phyloP scores from a whole-genome alignment of 768 basidiomycete genomes.

The Trametes meyenii region DNA sequence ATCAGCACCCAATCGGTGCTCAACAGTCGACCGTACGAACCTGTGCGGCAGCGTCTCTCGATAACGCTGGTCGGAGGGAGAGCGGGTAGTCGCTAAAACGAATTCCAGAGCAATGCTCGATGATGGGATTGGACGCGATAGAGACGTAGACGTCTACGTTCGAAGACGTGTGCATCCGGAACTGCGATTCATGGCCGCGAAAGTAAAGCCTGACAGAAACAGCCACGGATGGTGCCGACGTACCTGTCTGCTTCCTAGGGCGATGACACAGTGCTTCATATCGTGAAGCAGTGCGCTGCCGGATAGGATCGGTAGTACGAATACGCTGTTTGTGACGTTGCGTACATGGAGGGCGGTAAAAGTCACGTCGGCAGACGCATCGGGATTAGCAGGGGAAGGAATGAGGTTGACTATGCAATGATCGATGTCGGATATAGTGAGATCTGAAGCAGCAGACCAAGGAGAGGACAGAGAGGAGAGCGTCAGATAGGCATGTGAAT shows the following conservation, averaged over 20 bases:
- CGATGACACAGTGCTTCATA: conserved; percentile 62
- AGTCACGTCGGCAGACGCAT: background rate
- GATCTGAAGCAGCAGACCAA: conserved; percentile 45
- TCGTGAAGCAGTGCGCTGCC: conserved; percentile 79
- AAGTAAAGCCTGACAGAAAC: background rate
- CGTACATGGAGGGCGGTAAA: conserved; percentile 67
- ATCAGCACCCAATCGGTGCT: background rate
- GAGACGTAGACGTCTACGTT: conserved; percentile 67
- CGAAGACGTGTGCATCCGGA: conserved; percentile 82
- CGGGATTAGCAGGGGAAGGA: conserved; percentile 24
- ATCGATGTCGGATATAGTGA: conserved; percentile 68
- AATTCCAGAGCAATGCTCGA: conserved; percentile 70
- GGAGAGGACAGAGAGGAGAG: conserved; percentile 40
- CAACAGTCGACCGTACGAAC: conserved; percentile 3
- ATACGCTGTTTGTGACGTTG: conserved; percentile 58
- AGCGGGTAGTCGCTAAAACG: conserved; percentile 67
- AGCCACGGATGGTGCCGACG: background rate
- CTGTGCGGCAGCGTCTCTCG: background rate
- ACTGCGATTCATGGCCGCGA: conserved; percentile 48
- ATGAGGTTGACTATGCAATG: conserved; percentile 74
- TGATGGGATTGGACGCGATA: conserved; percentile 73
- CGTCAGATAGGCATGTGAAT: conserved; percentile 51
- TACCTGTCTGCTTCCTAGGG: conserved; percentile 83
- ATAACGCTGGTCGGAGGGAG: conserved; percentile 25
- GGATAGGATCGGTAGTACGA: conserved; percentile 64